These are phyloP conservation scores for Xylaria longipes DNA, from an alignment of 495 filamentous ascomycete species.

Conservation along the genomic window DNA sequence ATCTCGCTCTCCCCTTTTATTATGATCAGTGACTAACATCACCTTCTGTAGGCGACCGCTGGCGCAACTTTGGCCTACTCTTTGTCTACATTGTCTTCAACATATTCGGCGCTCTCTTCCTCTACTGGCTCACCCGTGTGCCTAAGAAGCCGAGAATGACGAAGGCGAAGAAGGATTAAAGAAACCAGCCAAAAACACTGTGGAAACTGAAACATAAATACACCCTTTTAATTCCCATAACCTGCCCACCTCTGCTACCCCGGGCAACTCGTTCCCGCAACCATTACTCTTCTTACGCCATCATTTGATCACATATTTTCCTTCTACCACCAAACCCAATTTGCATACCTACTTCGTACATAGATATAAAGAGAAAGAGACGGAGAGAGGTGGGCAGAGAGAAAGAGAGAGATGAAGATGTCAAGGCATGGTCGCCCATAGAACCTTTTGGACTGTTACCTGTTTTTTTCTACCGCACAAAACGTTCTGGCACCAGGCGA, in stretches of 20 bases:
- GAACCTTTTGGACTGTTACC: not conserved
- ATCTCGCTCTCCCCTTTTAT: not conserved
- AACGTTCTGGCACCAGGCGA: not conserved
- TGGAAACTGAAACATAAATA: not conserved
- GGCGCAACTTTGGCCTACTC: conserved; percentile 73
- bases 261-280: not conserved
- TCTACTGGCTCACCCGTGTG: conserved; percentile 84
- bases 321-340: not conserved
- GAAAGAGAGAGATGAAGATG: not conserved
- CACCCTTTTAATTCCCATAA: not conserved
- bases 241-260: not conserved
- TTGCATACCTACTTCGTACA: conserved; percentile 11
- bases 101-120: conserved; percentile 66
- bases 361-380: conserved; percentile 1
- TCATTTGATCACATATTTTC: not conserved
- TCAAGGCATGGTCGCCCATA: not conserved
- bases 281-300: not conserved
- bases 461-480: not conserved
- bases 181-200: not conserved
- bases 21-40: conserved; percentile 24
- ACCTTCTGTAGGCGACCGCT: conserved; percentile 51
- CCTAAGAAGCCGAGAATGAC: conserved; percentile 67
- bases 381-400: not conserved
- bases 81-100: conserved; percentile 83
- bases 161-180: conserved; percentile 42